Conservation (phyloP, 1,284 basidiomycete species). For the Cutaneotrichosporon sp. region DNA sequence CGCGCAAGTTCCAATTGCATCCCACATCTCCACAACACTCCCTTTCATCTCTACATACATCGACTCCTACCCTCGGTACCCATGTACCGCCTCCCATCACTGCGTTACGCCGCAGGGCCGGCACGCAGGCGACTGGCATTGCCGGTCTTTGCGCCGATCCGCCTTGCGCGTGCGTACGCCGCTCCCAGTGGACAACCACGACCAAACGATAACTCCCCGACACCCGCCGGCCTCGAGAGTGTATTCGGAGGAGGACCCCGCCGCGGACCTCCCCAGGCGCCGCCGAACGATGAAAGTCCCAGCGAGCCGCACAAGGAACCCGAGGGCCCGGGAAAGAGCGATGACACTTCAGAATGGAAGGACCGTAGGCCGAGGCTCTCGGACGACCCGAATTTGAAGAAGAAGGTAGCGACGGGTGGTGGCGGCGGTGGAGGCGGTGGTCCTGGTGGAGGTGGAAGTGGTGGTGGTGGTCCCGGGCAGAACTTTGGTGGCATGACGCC, state of each 20-base stretch:
- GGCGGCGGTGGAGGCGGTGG: conserved; percentile 33
- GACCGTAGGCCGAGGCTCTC: conserved; percentile 37
- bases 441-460: conserved; percentile 29
- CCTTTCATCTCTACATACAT: background rate
- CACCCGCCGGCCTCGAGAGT: conserved; percentile 39
- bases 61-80: background rate
- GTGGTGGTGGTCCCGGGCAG: conserved; percentile 22
- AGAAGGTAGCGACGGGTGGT: conserved; percentile 31
- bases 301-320: conserved; percentile 26
- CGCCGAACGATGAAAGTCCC: background rate
- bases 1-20: background rate
- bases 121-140: conserved; percentile 21
- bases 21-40: background rate
- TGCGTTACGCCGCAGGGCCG: conserved; percentile 9
- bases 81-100: conserved; percentile 15
- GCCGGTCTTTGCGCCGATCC: conserved; percentile 2
- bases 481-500: conserved; percentile 39
- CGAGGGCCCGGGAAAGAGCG: conserved; percentile 24
- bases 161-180: conserved; percentile 26
- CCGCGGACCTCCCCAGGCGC: background rate
- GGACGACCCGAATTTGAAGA: conserved; percentile 27
- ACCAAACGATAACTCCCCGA: conserved; percentile 34
- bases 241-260: conserved; percentile 35
- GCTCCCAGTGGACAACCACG: conserved; percentile 28
- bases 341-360: conserved; percentile 26